Evolutionary conservation across 306 rosid species (phyloP).

Genomic region (Corylus avellana): DNA sequence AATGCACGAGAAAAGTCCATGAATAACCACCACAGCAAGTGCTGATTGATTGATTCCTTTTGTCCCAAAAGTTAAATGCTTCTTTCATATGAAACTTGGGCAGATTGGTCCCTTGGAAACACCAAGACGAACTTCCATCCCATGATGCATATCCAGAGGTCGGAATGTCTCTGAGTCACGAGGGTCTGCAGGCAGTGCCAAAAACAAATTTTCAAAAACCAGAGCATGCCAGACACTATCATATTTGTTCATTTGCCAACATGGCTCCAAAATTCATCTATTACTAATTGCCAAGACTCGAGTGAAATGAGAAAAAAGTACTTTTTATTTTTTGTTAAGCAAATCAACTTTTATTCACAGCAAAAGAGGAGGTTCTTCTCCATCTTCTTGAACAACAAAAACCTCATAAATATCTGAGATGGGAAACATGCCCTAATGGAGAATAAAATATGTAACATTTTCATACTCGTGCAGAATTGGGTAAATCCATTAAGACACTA

Average conservation of each 20-base stretch:
- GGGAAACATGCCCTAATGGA: background rate
- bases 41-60: slow-evolving; percentile 11
- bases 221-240: background rate
- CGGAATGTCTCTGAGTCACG: slow-evolving; percentile 74
- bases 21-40: slow-evolving; percentile 3
- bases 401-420: background rate
- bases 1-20: background rate
- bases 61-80: background rate
- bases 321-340: too few species aligned
- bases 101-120: slow-evolving; percentile 85
- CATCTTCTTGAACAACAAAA: background rate
- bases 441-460: background rate
- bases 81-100: slow-evolving; percentile 62
- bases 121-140: slow-evolving; percentile 91
- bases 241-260: slow-evolving; percentile 1
- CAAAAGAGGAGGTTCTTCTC: background rate
- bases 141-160: slow-evolving; percentile 86
- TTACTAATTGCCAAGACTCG: too few species aligned
- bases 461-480: background rate
- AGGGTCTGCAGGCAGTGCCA: slow-evolving; percentile 64
- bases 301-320: too few species aligned
- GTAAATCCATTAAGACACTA: background rate
- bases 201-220: background rate
- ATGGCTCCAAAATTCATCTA: background rate
- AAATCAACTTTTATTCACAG: too few species aligned